phyloP scores from a whole-genome alignment of 441 rosid species.

The Pelargonium fulgidum region DNA sequence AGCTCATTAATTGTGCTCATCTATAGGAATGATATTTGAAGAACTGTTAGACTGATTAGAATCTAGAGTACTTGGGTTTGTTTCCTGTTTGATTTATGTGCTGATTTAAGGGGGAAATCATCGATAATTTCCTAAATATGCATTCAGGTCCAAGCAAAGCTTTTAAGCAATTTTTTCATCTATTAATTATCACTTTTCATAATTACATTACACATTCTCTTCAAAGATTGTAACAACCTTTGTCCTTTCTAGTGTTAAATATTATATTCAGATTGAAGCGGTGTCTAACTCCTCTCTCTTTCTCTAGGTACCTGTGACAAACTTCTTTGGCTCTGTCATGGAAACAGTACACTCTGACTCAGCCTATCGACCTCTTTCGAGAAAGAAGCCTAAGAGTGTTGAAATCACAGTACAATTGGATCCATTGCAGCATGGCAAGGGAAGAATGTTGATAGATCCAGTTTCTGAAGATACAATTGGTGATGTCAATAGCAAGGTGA shows the following conservation, averaged over 20 bases:
- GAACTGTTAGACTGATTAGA: too few relatives aligned
- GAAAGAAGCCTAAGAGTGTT: constrained; percentile 26
- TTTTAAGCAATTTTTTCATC: too few relatives aligned
- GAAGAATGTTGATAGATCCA: constrained; percentile 23
- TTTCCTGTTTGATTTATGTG: too few relatives aligned
- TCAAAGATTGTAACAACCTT: too few relatives aligned
- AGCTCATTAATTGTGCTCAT: too few relatives aligned
- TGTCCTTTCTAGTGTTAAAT: background rate
- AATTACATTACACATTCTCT: too few relatives aligned
- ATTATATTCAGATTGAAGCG: background rate
- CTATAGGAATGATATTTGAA: too few relatives aligned
- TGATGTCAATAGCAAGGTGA: constrained; percentile 39
- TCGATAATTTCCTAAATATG: too few relatives aligned
- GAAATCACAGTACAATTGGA: constrained; percentile 25
- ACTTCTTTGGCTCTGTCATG: constrained; percentile 95
- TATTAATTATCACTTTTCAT: too few relatives aligned
- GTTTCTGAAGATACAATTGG: constrained; percentile 21
- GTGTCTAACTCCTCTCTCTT: constrained; percentile 11
- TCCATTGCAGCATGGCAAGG: constrained; percentile 26
- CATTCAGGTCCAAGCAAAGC: too few relatives aligned
- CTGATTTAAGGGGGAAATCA: too few relatives aligned
- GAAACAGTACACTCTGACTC: constrained; percentile 78
- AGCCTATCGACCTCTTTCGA: constrained; percentile 45
- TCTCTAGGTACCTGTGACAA: constrained; percentile 80
- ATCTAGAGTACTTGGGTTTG: too few relatives aligned